phyloP scores from a whole-genome alignment of 805 yeast species.

The Cyberlindnera mycetangii region DNA sequence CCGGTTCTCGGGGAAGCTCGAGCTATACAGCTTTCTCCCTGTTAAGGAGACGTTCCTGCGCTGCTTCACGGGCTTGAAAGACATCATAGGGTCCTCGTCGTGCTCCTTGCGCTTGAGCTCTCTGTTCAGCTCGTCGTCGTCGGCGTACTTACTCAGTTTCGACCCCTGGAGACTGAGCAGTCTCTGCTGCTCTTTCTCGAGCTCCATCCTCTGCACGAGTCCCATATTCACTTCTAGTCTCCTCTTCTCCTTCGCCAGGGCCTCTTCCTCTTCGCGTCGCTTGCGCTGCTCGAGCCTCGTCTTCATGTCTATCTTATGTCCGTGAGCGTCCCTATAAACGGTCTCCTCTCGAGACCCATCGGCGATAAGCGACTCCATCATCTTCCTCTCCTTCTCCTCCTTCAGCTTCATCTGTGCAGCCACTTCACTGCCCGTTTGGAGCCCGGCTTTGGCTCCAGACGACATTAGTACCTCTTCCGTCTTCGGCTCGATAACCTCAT shows the following conservation, averaged over 20 bases:
- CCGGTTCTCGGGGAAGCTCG: slow-evolving; percentile 62
- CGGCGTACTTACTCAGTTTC: slow-evolving; percentile 34
- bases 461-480: slow-evolving; percentile 15
- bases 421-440: slow-evolving; percentile 45
- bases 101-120: slow-evolving; percentile 32
- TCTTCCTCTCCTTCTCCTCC: slow-evolving; percentile 24
- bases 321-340: slow-evolving; percentile 59
- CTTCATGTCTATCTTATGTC: slow-evolving; percentile 47
- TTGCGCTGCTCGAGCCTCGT: slow-evolving; percentile 26
- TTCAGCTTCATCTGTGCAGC: slow-evolving; percentile 35
- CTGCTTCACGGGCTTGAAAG: slow-evolving; percentile 36
- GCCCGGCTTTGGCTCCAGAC: slow-evolving; percentile 39
- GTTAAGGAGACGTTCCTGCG: slow-evolving; percentile 29
- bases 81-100: slow-evolving; percentile 63
- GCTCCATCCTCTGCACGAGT: slow-evolving; percentile 36
- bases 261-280: slow-evolving; percentile 29
- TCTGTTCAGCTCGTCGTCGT: slow-evolving; percentile 38
- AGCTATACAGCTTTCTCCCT: slow-evolving; percentile 57
- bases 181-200: slow-evolving; percentile 33
- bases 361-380: slow-evolving; percentile 12
- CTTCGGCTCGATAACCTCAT: slow-evolving; percentile 10
- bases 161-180: slow-evolving; percentile 27
- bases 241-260: slow-evolving; percentile 28
- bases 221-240: slow-evolving; percentile 35
- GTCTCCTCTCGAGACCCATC: slow-evolving; percentile 33